Evolutionary conservation across 345 rosid species (phyloP).

Genomic region (Lenwebbia sp.): DNA sequence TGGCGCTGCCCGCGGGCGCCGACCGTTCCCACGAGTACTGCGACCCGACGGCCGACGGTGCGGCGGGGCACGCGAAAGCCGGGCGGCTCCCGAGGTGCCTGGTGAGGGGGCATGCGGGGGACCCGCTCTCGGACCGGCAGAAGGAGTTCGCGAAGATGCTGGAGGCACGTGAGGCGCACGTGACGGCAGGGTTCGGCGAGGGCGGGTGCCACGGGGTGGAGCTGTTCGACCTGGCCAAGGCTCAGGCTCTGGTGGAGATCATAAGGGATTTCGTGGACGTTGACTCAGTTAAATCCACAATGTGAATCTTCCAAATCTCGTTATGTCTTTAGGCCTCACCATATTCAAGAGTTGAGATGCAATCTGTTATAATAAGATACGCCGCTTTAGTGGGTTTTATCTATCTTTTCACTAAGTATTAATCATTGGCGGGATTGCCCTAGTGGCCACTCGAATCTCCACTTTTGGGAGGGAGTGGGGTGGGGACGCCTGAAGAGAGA

Average conservation of each 20-base stretch:
- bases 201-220: constrained; percentile 69
- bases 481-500: too few species aligned
- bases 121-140: constrained; percentile 68
- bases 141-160: constrained; percentile 42
- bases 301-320: not conserved
- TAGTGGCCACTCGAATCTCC: too few species aligned
- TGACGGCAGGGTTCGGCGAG: constrained; percentile 24
- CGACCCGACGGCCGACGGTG: constrained; percentile 31
- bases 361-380: too few species aligned
- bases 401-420: not conserved
- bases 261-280: constrained; percentile 25
- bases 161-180: constrained; percentile 46
- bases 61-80: constrained; percentile 23
- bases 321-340: not conserved
- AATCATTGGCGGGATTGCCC: too few species aligned
- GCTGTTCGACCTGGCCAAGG: constrained; percentile 39
- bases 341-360: not conserved
- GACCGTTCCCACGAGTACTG: constrained; percentile 72
- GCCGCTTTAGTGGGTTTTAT: not conserved
- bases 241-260: constrained; percentile 16
- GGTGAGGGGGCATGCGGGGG: constrained; percentile 51
- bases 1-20: constrained; percentile 50
- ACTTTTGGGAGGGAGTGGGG: too few species aligned
- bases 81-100: constrained; percentile 38
- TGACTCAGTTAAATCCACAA: not conserved